Evolutionary conservation across 306 rosid species (phyloP).

Genomic region (Lathyrus sativus): DNA sequence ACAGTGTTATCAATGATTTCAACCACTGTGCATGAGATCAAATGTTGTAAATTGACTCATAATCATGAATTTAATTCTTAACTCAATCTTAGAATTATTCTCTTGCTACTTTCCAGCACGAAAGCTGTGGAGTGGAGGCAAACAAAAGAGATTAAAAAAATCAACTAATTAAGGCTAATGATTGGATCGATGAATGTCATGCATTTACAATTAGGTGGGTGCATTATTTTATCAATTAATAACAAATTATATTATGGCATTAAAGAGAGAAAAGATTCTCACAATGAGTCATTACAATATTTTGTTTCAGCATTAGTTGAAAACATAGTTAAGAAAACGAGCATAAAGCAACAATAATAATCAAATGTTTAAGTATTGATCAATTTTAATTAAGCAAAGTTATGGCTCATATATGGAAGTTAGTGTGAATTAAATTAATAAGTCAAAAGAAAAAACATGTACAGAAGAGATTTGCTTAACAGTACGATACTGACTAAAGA

Average conservation of each 20-base stretch:
- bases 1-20: constrained; percentile 3
- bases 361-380: constrained; percentile 1
- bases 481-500: constrained; percentile 24
- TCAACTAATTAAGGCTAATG: constrained; percentile 16
- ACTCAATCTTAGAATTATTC: constrained; percentile 44
- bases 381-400: background rate
- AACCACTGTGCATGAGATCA: constrained; percentile 34
- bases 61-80: constrained; percentile 39
- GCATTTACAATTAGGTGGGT: constrained; percentile 40
- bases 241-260: constrained; percentile 22
- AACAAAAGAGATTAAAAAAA: constrained; percentile 25
- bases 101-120: constrained; percentile 50
- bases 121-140: constrained; percentile 43
- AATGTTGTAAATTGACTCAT: constrained; percentile 30
- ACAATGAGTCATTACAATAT: background rate
- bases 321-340: constrained; percentile 27
- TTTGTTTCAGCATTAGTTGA: constrained; percentile 30
- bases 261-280: constrained; percentile 43
- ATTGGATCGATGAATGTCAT: constrained; percentile 40
- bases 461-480: constrained; percentile 35
- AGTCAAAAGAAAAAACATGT: constrained; percentile 26
- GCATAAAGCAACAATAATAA: background rate
- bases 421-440: constrained; percentile 42
- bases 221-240: constrained; percentile 35
- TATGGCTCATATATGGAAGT: constrained; percentile 53